phyloP scores from a whole-genome alignment of 2,329 filamentous ascomycete genomes.

The Hypoxylon sp. region DNA sequence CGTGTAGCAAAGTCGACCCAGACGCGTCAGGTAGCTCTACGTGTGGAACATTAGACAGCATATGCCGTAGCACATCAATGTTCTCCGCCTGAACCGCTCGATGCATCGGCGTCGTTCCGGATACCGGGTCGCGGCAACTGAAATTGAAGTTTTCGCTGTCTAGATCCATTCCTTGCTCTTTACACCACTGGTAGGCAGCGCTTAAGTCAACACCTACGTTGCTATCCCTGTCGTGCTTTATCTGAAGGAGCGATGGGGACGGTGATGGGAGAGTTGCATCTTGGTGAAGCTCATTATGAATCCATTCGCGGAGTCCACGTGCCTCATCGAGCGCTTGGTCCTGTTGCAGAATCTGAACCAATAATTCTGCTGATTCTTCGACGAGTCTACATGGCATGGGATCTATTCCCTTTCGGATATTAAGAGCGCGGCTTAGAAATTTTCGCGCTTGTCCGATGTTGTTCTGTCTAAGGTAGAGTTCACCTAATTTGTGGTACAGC shows the following conservation, averaged over 20 bases:
- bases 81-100: slow-evolving; percentile 46
- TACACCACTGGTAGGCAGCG: slow-evolving; percentile 48
- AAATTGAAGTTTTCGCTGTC: slow-evolving; percentile 46
- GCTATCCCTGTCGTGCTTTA: neutral
- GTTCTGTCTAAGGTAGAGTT: slow-evolving; percentile 41
- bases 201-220: slow-evolving; percentile 18
- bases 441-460: slow-evolving; percentile 41
- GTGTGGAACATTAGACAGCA: slow-evolving; percentile 44
- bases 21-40: slow-evolving; percentile 45
- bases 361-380: slow-evolving; percentile 46
- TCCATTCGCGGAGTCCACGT: slow-evolving; percentile 46
- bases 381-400: slow-evolving; percentile 38
- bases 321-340: slow-evolving; percentile 48
- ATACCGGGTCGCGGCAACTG: slow-evolving; percentile 41
- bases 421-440: slow-evolving; percentile 46
- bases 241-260: slow-evolving; percentile 2
- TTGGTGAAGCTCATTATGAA: slow-evolving; percentile 36
- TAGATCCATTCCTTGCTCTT: slow-evolving; percentile 49
- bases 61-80: slow-evolving; percentile 46
- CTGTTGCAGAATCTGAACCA: slow-evolving; percentile 45
- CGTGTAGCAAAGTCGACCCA: slow-evolving; percentile 49
- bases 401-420: slow-evolving; percentile 39
- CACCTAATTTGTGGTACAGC: slow-evolving; percentile 51
- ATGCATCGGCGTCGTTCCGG: slow-evolving; percentile 47
- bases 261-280: slow-evolving; percentile 6